A percentile compares a stretch with the other conserved stretches of the same genome.
phyloP scores from a whole-genome alignment of 768 basidiomycete species.

The Macrolepiota albuminosa region DNA sequence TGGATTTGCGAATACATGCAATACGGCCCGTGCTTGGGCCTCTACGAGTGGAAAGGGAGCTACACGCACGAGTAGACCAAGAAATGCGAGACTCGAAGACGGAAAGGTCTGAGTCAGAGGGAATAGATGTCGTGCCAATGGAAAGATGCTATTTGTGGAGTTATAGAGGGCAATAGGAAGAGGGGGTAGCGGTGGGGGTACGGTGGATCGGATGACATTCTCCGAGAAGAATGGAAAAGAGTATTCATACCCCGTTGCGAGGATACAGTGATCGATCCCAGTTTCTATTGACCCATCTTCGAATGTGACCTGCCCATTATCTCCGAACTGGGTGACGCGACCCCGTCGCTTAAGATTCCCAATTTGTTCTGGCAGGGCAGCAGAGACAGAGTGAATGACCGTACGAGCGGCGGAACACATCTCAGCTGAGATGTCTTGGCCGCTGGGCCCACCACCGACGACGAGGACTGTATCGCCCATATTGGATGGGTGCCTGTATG shows the following conservation, averaged over 20 bases:
- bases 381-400: constrained; percentile 54
- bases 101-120: constrained; percentile 48
- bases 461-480: constrained; percentile 40
- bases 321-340: constrained; percentile 35
- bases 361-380: constrained; percentile 24
- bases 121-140: constrained; percentile 67
- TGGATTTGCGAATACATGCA: constrained; percentile 51
- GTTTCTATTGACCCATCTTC: constrained; percentile 53
- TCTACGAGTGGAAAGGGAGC: constrained; percentile 77
- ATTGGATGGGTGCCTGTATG: constrained; percentile 54
- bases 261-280: constrained; percentile 56
- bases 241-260: constrained; percentile 74
- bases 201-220: constrained; percentile 23
- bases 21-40: constrained; percentile 64
- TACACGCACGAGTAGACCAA: constrained; percentile 54
- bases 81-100: constrained; percentile 53
- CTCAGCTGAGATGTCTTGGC: constrained; percentile 61
- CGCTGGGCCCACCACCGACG: constrained; percentile 59
- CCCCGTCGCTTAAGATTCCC: constrained; percentile 36
- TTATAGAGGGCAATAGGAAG: constrained; percentile 53
- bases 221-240: constrained; percentile 58
- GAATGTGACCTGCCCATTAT: constrained; percentile 45
- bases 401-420: constrained; percentile 37
- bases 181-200: constrained; percentile 43
- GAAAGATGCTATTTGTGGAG: constrained; percentile 63